phyloP scores from a whole-genome alignment of 371 early-diverging fungal species.

The Mycotypha africana region DNA sequence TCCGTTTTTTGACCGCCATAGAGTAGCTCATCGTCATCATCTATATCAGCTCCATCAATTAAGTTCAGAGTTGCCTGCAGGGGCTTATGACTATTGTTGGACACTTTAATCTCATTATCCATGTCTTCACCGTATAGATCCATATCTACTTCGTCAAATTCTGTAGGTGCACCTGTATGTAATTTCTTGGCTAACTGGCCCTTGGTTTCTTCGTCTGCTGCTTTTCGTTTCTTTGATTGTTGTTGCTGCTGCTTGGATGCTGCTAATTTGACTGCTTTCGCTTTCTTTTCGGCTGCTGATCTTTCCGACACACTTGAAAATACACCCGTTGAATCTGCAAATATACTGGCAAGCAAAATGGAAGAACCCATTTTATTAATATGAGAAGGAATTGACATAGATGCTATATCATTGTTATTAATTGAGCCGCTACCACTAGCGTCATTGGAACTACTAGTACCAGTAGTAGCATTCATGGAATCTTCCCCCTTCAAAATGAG shows the following conservation, averaged over 20 bases:
- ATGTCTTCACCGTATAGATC: constrained; percentile 57
- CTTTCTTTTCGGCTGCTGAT: background rate
- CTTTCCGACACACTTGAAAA: constrained; percentile 40
- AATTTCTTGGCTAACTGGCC: constrained; percentile 9
- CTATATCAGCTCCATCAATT: background rate
- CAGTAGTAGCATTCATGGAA: constrained; percentile 48
- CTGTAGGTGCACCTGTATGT: constrained; percentile 9
- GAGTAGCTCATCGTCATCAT: constrained; percentile 33
- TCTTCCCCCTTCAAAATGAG: constrained; percentile 54
- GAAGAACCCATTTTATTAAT: constrained; percentile 43
- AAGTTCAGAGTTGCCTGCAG: too few species aligned
- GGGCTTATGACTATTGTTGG: background rate
- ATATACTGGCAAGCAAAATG: constrained; percentile 50
- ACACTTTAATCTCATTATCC: constrained; percentile 1
- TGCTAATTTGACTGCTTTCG: background rate
- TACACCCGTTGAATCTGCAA: constrained; percentile 50
- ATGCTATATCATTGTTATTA: constrained; percentile 40
- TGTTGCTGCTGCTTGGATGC: background rate
- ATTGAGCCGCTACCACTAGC: too few species aligned
- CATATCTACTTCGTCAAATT: constrained; percentile 57
- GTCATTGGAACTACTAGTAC: too few species aligned
- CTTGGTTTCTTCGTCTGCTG: constrained; percentile 9
- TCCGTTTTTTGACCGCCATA: constrained; percentile 13
- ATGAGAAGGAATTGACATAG: constrained; percentile 27
- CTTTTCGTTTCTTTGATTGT: constrained; percentile 25